Base-by-base conservation (phyloP, 495 filamentous ascomycete species). In the Penicillium canariense region DNA sequence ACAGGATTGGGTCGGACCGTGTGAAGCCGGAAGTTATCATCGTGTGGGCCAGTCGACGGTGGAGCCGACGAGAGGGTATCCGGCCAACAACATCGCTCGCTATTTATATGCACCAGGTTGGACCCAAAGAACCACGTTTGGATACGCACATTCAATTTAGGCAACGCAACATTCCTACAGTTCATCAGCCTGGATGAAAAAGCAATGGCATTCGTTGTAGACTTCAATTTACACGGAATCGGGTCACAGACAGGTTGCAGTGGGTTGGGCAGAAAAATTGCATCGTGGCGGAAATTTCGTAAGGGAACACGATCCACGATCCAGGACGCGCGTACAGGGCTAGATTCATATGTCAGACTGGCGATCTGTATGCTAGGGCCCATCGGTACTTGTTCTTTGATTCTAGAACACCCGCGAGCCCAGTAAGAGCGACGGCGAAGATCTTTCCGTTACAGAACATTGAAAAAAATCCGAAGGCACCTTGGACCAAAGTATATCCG, bases 71-170 rank as follows among this genome's bases (percentile, higher is more conserved):
- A 34, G n/a, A n/a, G n/a, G 23, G 23, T 32, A 9, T 12, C 51
- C 36, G 20, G 20, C 62, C 62, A 66, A 62, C 53, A 32, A 46
- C 4, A 51, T 17, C 18, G 17, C 4, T 15, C 15, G 26, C 44
- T 63, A 56, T 63, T 63, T 63, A 50, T 58, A 44, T n/a, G n/a
- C n/a, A 55, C 32, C 45, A 4, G 12, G 6, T 50, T 45, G 51
- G 51, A 53, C 40, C 60, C 54, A 51, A 23, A 26, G 17, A 43
- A 7, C 36, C n/a, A n/a, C n/a, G n/a, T 43, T n/a, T 50, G 40
- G 39, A 46, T 23, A 28, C 35, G 15, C 54, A 38, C 48, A 49
- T 12, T 30, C n/a, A 18, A n/a, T 45, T 8, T 5, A 4, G 26
- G 23, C 12, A 20, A 5, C 23, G 20, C 23, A 4, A 20, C 10